A percentile compares a stretch with the other conserved stretches of the same genome.
Conservation (phyloP, 1,284 basidiomycete genomes). For the Microbotryum scabiosae region DNA sequence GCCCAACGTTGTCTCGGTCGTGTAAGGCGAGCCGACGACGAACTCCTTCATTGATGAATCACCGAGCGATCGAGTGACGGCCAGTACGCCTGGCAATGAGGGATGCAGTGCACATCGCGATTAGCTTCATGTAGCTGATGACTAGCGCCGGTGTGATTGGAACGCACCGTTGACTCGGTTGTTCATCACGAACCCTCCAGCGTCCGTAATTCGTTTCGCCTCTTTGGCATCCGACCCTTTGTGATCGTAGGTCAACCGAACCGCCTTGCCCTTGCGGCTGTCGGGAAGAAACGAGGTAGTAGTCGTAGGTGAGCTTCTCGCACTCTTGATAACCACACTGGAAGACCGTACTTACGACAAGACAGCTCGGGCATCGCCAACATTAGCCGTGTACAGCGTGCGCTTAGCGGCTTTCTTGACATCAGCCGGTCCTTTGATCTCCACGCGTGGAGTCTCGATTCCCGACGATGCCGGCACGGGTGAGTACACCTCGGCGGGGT, state of each 20-base stretch:
- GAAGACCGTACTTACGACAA: conserved; percentile 40
- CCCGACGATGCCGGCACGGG: not conserved
- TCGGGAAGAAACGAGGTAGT: too few species aligned
- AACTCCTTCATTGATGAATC: conserved; percentile 99
- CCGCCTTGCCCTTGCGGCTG: conserved; percentile 70
- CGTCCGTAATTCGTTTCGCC: conserved; percentile 92
- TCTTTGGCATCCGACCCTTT: conserved; percentile 96
- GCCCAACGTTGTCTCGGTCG: conserved; percentile 79
- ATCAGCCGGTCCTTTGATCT: conserved; percentile 19
- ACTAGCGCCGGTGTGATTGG: too few species aligned
- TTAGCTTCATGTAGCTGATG: too few species aligned
- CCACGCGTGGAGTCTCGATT: conserved; percentile 9
- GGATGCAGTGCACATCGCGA: too few species aligned
- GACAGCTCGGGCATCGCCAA: conserved; percentile 84
- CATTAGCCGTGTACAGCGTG: conserved; percentile 92
- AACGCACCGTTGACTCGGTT: conserved; percentile 58
- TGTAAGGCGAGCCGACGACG: conserved; percentile 95
- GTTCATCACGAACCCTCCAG: conserved; percentile 97
- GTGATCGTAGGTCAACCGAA: conserved; percentile 95
- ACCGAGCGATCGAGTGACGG: conserved; percentile 90
- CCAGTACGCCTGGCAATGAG: conserved; percentile 46
- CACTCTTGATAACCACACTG: not conserved
- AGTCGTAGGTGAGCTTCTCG: not conserved
- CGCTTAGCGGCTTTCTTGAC: conserved; percentile 41
- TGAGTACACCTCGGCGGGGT: not conserved